A percentile compares a stretch with the other conserved stretches of the same genome.
Conservation (phyloP, 2,329 filamentous ascomycete genomes). For the Trichoderma gracile region DNA sequence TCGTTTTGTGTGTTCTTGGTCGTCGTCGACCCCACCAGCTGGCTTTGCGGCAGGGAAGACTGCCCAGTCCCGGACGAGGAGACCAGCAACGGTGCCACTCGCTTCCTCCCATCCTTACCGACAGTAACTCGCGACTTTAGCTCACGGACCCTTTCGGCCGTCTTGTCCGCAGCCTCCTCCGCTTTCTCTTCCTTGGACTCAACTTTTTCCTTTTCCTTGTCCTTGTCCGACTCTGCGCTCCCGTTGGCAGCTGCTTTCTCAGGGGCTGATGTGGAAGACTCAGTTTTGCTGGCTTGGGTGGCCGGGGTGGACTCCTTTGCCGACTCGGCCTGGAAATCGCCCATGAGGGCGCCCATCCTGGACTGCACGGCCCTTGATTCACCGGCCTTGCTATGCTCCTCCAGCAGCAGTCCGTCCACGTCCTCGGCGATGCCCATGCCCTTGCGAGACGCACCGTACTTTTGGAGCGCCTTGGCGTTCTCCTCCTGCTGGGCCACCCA, state of each 20-base stretch:
- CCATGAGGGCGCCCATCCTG: constrained; percentile 98
- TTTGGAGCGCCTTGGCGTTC: constrained; percentile 89
- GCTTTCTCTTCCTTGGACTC: constrained; percentile 32
- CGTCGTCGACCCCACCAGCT: constrained; percentile 75
- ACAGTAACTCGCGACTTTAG: constrained; percentile 91
- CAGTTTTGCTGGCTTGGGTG: constrained; percentile 45
- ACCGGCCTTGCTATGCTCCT: constrained; percentile 88
- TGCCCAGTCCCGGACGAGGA: constrained; percentile 85
- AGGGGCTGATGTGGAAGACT: constrained; percentile 21
- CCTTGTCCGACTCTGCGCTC: constrained; percentile 39
- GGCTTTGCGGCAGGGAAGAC: constrained; percentile 85
- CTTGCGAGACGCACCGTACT: constrained; percentile 85
- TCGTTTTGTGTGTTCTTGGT: constrained; percentile 66
- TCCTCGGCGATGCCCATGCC: constrained; percentile 89
- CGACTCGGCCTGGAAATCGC: constrained; percentile 65
- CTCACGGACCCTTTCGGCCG: constrained; percentile 55
- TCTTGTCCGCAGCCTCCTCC: constrained; percentile 55
- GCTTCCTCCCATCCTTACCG: constrained; percentile 95
- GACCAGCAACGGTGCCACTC: constrained; percentile 87
- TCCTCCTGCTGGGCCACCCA: constrained; percentile 84
- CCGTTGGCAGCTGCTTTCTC: constrained; percentile 45
- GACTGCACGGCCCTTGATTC: constrained; percentile 89
- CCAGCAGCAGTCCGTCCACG: constrained; percentile 80
- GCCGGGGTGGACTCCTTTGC: constrained; percentile 51
- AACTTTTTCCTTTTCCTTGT: constrained; percentile 30